These are phyloP conservation scores for Salix purpurea DNA, from an alignment of 345 rosid genomes.

Conservation along the genomic window DNA sequence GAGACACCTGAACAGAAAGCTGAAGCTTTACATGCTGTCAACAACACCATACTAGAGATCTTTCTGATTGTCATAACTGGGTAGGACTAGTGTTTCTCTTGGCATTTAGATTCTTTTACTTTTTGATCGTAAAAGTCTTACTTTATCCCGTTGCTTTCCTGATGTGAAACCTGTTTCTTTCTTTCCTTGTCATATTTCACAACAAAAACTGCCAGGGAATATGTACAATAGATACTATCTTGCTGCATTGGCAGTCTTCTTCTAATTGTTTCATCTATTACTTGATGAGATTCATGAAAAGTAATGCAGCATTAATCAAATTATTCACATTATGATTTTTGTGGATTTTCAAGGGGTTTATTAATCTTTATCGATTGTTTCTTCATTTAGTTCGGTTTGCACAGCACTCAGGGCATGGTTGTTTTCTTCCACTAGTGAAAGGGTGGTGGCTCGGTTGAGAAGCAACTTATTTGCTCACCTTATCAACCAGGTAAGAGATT, in stretches of 20 bases:
- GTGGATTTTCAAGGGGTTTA: not conserved
- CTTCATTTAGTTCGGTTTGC: slow-evolving; percentile 35
- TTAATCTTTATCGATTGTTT: not conserved
- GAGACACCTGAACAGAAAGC: slow-evolving; percentile 35
- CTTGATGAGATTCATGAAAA: not conserved
- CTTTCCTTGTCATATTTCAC: not conserved
- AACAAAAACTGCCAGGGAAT: not conserved
- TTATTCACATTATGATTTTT: not conserved
- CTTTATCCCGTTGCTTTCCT: not conserved
- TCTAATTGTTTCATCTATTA: not conserved
- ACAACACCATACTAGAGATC: slow-evolving; percentile 36
- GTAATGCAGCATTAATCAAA: too few species aligned
- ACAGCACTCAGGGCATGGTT: slow-evolving; percentile 51
- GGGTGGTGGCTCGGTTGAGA: slow-evolving; percentile 52
- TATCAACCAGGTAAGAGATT: slow-evolving; percentile 32
- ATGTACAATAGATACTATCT: not conserved
- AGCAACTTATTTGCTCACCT: slow-evolving; percentile 44
- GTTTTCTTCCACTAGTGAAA: slow-evolving; percentile 44
- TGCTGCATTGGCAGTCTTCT: not conserved
- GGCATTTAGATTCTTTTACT: not conserved
- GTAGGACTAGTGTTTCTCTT: slow-evolving; percentile 19
- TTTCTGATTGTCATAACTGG: slow-evolving; percentile 38
- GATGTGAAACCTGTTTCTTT: not conserved
- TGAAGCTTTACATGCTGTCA: slow-evolving; percentile 38
- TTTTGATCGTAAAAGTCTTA: not conserved